phyloP scores from a whole-genome alignment of 1,284 basidiomycete genomes.

The Ustilago bromivora region DNA sequence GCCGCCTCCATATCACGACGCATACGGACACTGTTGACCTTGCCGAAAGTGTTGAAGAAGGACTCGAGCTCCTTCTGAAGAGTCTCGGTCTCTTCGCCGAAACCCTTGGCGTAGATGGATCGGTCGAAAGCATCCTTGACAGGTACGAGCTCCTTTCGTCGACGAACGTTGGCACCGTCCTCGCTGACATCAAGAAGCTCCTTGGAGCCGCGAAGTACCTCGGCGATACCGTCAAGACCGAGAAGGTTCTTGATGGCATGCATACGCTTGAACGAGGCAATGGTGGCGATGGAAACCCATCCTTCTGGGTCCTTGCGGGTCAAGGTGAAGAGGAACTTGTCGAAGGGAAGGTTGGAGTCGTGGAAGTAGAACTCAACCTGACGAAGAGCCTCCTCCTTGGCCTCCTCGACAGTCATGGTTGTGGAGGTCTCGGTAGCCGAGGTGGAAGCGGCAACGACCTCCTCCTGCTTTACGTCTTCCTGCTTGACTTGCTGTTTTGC shows the following conservation, averaged over 20 bases:
- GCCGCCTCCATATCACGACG: conserved; percentile 74
- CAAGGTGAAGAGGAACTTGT: conserved; percentile 88
- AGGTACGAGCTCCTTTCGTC: conserved; percentile 73
- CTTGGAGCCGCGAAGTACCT: conserved; percentile 50
- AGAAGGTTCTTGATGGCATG: conserved; percentile 72
- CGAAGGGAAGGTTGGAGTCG: conserved; percentile 88
- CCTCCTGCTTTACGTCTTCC: conserved; percentile 16
- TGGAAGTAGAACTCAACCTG: conserved; percentile 92
- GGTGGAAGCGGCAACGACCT: conserved; percentile 26
- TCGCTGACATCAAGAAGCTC: conserved; percentile 81
- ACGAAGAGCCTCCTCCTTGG: conserved; percentile 55
- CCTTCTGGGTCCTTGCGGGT: conserved; percentile 73
- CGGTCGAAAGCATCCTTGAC: conserved; percentile 66
- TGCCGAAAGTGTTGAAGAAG: conserved; percentile 86
- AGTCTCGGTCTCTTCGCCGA: conserved; percentile 79
- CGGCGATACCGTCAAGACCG: conserved; percentile 56
- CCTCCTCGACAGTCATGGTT: conserved; percentile 53
- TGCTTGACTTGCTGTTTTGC: conserved; percentile 40
- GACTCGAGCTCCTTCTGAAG: conserved; percentile 83
- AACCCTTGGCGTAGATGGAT: conserved; percentile 79
- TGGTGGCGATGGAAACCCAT: conserved; percentile 89
- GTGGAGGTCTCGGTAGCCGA: conserved; percentile 21
- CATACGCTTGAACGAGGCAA: conserved; percentile 98
- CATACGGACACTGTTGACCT: conserved; percentile 87
- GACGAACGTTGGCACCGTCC: conserved; percentile 79